phyloP scores from a whole-genome alignment of 305 asterid genomes.

The Fraxinus baroniana region DNA sequence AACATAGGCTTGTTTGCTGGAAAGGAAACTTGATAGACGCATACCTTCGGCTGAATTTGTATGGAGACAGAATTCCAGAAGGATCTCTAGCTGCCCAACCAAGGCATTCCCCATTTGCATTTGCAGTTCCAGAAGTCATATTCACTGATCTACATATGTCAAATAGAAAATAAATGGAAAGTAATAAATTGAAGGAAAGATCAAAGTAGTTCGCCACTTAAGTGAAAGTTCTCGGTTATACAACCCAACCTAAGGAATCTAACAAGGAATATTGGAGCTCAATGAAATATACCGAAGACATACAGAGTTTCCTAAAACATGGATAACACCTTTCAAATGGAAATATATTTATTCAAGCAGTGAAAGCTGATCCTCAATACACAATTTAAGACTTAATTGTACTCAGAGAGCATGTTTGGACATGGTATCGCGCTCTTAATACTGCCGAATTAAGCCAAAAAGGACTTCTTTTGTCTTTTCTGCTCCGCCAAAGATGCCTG shows the following conservation, averaged over 20 bases:
- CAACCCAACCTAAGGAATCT: background rate
- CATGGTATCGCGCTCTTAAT: background rate
- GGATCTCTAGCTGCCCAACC: slow-evolving; percentile 84
- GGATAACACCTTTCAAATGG: background rate
- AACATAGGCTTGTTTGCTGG: background rate
- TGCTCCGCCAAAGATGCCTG: background rate
- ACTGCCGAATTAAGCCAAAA: background rate
- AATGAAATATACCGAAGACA: background rate
- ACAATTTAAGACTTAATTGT: background rate
- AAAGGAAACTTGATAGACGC: background rate
- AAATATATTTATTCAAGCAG: no score
- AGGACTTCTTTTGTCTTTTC: background rate
- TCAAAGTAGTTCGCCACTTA: background rate
- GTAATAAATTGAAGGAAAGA: no score
- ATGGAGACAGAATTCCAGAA: slow-evolving; percentile 75
- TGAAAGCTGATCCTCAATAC: background rate
- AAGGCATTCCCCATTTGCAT: slow-evolving; percentile 45
- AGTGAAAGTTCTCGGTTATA: background rate
- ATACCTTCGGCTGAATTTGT: slow-evolving; percentile 68
- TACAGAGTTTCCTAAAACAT: background rate
- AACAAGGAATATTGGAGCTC: background rate
- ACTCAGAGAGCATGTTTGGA: background rate
- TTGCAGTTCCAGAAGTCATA: slow-evolving; percentile 5
- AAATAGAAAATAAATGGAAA: no score
- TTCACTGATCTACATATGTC: background rate